Evolutionary conservation across 2,329 filamentous ascomycete species (phyloP).

Genomic region (Colletotrichum navitas): DNA sequence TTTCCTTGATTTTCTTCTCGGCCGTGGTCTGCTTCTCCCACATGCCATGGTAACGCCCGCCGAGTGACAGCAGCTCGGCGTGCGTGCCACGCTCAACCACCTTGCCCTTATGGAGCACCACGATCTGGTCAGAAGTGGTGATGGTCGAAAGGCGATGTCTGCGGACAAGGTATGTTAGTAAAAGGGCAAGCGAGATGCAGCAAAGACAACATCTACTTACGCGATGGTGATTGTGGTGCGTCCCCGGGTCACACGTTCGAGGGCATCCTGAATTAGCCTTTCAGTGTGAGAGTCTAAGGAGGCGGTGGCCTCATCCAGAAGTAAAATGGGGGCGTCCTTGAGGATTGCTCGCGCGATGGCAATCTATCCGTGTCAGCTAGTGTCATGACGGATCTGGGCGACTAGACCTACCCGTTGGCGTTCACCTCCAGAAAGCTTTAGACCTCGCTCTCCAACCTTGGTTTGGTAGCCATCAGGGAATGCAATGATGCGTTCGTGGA

Average conservation of each 20-base stretch:
- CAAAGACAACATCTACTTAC: slow-evolving; percentile 45
- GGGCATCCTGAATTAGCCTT: slow-evolving; percentile 67
- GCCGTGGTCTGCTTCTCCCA: slow-evolving; percentile 65
- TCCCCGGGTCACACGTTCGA: slow-evolving; percentile 60
- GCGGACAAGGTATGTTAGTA: background rate
- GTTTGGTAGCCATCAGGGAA: slow-evolving; percentile 67
- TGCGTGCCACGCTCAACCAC: slow-evolving; percentile 66
- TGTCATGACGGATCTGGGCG: no score
- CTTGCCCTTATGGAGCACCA: slow-evolving; percentile 65
- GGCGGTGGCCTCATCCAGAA: slow-evolving; percentile 80
- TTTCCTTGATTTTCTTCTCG: slow-evolving; percentile 51
- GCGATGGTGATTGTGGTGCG: slow-evolving; percentile 67
- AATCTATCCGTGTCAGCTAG: slow-evolving; percentile 48
- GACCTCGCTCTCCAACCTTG: slow-evolving; percentile 65
- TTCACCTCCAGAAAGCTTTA: slow-evolving; percentile 70
- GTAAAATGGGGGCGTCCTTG: slow-evolving; percentile 76
- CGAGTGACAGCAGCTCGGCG: slow-evolving; percentile 56
- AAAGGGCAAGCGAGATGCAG: background rate
- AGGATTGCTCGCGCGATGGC: slow-evolving; percentile 75
- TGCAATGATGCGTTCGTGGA: slow-evolving; percentile 66
- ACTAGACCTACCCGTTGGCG: slow-evolving; percentile 62
- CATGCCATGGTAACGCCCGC: slow-evolving; percentile 64
- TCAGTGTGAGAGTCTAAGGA: slow-evolving; percentile 75
- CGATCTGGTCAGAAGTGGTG: slow-evolving; percentile 65
- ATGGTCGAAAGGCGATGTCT: slow-evolving; percentile 71